Evolutionary conservation across 306 rosid genomes (phyloP).

Genomic region (Trifolium repens): DNA sequence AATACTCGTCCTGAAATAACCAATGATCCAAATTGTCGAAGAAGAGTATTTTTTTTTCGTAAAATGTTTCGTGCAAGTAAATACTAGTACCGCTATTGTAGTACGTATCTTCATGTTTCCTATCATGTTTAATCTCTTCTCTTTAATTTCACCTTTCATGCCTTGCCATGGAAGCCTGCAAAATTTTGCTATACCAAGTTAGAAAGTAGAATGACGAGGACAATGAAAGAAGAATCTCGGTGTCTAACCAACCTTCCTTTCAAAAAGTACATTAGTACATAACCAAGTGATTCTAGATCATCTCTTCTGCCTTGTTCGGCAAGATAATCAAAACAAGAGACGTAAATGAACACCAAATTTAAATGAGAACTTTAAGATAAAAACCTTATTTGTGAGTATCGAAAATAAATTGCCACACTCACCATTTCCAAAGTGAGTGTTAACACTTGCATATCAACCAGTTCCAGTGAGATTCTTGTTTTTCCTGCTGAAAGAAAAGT

Average conservation of each 20-base stretch:
- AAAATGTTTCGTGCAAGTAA: conserved; percentile 31
- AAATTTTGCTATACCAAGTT: conserved; percentile 27
- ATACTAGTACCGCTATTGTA: conserved; percentile 72
- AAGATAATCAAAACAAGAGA: conserved; percentile 32
- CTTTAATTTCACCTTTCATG: conserved; percentile 88
- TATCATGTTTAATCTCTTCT: conserved; percentile 91
- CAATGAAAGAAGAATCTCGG: not conserved
- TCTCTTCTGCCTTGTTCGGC: conserved; percentile 99
- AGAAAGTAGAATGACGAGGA: conserved; percentile 27
- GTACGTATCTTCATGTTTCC: conserved; percentile 95
- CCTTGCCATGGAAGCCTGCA: conserved; percentile 99
- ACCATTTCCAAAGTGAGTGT: conserved; percentile 99
- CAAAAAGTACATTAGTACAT: conserved; percentile 95
- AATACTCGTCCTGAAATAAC: not conserved
- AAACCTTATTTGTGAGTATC: conserved; percentile 28
- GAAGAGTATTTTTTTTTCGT: not conserved
- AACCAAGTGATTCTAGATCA: conserved; percentile 98
- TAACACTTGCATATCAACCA: conserved; percentile 99
- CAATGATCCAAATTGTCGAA: conserved; percentile 23
- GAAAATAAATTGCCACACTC: conserved; percentile 45
- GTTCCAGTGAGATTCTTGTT: conserved; percentile 99
- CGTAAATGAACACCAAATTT: not conserved
- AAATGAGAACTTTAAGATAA: not conserved
- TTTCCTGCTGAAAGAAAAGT: conserved; percentile 60
- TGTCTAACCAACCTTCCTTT: conserved; percentile 75